These are phyloP conservation scores for Aspergillus bridgeri DNA, from an alignment of 495 filamentous ascomycete genomes.

Conservation along the genomic window DNA sequence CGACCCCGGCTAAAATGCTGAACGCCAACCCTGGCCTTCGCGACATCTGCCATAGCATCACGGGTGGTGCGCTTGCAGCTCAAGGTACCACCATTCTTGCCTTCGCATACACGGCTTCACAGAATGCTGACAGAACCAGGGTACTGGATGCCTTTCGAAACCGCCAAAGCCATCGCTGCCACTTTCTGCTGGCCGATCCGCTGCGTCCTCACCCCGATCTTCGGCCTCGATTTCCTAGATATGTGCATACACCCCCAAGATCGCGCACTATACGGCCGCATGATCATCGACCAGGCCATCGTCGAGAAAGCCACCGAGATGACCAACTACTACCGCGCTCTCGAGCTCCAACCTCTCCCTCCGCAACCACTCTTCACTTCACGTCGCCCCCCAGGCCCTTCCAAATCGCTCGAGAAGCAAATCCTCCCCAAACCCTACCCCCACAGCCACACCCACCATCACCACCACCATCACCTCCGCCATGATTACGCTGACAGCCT, in stretches of 20 bases:
- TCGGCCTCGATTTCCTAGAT: conserved; percentile 73
- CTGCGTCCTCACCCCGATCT: conserved; percentile 79
- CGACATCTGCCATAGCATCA: conserved; percentile 89
- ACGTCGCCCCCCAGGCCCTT: neutral
- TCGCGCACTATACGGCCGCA: conserved; percentile 55
- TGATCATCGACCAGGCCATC: conserved; percentile 64
- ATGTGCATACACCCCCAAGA: conserved; percentile 62
- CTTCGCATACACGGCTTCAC: neutral
- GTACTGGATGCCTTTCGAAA: conserved; percentile 93
- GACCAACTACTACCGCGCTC: conserved; percentile 45
- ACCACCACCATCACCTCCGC: neutral
- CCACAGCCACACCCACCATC: neutral
- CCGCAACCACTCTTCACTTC: conserved; percentile 1
- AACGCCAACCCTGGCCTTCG: conserved; percentile 75
- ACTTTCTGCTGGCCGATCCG: conserved; percentile 88
- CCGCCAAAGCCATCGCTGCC: conserved; percentile 76
- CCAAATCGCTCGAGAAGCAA: neutral
- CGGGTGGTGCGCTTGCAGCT: conserved; percentile 80
- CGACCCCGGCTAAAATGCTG: conserved; percentile 77
- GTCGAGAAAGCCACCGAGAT: conserved; percentile 52
- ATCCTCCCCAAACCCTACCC: neutral
- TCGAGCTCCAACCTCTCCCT: conserved; percentile 17
- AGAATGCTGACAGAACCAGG: conserved; percentile 37
- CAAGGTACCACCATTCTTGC: conserved; percentile 60
- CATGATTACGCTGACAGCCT: conserved; percentile 21